Percentiles rank a stretch among this genome's conserved stretches.
Conservation (phyloP, 176 grass and related monocot species). For the maize (Zea mays) region Zm-B73-REFERENCE-NAM-5.0 NC_050099.1:7583501-7584000, state of each 20-base stretch:
- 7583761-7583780: background rate
- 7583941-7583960: slow-evolving; percentile 44
- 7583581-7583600: slow-evolving; percentile 39
- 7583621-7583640: slow-evolving; percentile 52
- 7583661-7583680: slow-evolving; percentile 35
- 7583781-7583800: slow-evolving; percentile 38
- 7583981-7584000: background rate
- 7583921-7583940: slow-evolving; percentile 36
- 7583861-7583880: slow-evolving; percentile 38
- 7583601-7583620: slow-evolving; percentile 34
- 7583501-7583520: slow-evolving; percentile 53
- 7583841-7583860: slow-evolving; percentile 30
- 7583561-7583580: slow-evolving; percentile 17
- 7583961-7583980: slow-evolving; percentile 32
- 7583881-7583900: slow-evolving; percentile 34
- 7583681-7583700: slow-evolving; percentile 26
- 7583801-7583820: slow-evolving; percentile 5
- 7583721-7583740: slow-evolving; percentile 39
- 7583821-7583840: slow-evolving; percentile 21
- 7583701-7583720: slow-evolving; percentile 25
- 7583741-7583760: slow-evolving; percentile 25
- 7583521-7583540: slow-evolving; percentile 61
- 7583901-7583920: slow-evolving; percentile 36
- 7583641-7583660: slow-evolving; percentile 46
- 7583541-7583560: slow-evolving; percentile 42